phyloP scores from a whole-genome alignment of 345 rosid species.

The Rhodamnia argentea region DNA sequence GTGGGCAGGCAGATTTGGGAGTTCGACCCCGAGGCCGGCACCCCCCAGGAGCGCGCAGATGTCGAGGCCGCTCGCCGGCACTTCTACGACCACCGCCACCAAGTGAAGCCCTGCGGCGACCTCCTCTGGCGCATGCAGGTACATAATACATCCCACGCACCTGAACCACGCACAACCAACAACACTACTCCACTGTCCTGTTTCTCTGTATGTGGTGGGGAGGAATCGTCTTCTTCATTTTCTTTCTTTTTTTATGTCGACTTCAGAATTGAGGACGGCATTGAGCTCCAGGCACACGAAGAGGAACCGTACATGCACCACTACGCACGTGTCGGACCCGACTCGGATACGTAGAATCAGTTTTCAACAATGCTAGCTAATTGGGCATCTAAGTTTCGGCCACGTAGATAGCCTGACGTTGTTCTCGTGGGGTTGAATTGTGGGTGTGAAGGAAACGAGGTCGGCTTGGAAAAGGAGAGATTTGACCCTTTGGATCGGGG shows the following conservation, averaged over 20 bases:
- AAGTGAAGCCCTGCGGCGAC: constrained; percentile 9
- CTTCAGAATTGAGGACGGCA: background rate
- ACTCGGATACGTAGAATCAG: background rate
- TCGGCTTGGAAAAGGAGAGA: background rate
- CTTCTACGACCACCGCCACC: constrained; percentile 11
- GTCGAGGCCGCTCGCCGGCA: constrained; percentile 11
- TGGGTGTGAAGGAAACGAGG: background rate
- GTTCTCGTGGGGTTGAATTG: background rate
- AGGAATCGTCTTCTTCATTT: background rate
- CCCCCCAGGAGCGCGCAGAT: constrained; percentile 1
- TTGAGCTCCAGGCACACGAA: too few relatives aligned
- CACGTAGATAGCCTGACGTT: background rate
- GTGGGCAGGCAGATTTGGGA: constrained; percentile 18
- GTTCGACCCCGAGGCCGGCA: constrained; percentile 13
- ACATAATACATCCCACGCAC: background rate
- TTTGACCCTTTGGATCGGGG: background rate
- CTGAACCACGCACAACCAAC: background rate
- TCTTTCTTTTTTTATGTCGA: background rate
- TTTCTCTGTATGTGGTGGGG: background rate
- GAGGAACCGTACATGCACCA: too few relatives aligned
- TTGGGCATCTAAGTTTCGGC: background rate
- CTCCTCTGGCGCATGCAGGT: constrained; percentile 22
- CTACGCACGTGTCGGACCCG: background rate
- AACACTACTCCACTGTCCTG: background rate
- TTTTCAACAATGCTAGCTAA: background rate